phyloP scores from a whole-genome alignment of 495 filamentous ascomycete species.

The Alectoria sarmentosa region DNA sequence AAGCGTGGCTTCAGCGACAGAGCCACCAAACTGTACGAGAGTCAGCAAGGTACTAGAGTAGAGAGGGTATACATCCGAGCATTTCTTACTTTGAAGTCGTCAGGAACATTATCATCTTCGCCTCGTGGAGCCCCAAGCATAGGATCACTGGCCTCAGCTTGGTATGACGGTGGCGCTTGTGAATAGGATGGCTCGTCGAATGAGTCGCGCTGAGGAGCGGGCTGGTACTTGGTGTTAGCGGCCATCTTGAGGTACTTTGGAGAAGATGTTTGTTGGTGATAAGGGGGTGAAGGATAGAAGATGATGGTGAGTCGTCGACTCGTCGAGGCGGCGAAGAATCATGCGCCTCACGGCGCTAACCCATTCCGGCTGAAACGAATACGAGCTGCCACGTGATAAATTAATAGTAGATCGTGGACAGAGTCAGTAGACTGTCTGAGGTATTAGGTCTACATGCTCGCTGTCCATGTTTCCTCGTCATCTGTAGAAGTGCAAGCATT shows the following conservation, averaged over 20 bases:
- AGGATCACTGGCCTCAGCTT: constrained; percentile 45
- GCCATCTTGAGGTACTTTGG: constrained; percentile 43
- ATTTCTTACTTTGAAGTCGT: constrained; percentile 88
- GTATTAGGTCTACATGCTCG: too few species aligned
- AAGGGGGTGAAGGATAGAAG: neutral
- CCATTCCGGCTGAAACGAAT: neutral
- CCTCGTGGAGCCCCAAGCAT: constrained; percentile 63
- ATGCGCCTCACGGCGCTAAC: constrained; percentile 3
- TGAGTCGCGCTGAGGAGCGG: constrained; percentile 68
- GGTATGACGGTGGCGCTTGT: constrained; percentile 80
- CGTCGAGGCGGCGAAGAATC: constrained; percentile 15
- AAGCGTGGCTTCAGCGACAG: constrained; percentile 84
- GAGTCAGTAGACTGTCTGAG: too few species aligned
- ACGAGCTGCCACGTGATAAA: neutral
- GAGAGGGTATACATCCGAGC: too few species aligned
- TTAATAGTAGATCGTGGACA: too few species aligned
- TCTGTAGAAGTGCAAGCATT: neutral
- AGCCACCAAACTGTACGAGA: constrained; percentile 66
- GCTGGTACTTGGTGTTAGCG: constrained; percentile 60
- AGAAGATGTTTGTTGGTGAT: neutral
- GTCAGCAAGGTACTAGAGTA: too few species aligned
- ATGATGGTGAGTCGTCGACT: too few species aligned
- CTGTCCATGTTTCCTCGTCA: neutral
- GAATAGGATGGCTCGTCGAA: constrained; percentile 60
- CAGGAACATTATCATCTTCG: constrained; percentile 85